Evolutionary conservation across 2,329 filamentous ascomycete genomes (phyloP), one percentile per base, ranked within the genome.

Genomic region (Nannizzia gypsea): DNA sequence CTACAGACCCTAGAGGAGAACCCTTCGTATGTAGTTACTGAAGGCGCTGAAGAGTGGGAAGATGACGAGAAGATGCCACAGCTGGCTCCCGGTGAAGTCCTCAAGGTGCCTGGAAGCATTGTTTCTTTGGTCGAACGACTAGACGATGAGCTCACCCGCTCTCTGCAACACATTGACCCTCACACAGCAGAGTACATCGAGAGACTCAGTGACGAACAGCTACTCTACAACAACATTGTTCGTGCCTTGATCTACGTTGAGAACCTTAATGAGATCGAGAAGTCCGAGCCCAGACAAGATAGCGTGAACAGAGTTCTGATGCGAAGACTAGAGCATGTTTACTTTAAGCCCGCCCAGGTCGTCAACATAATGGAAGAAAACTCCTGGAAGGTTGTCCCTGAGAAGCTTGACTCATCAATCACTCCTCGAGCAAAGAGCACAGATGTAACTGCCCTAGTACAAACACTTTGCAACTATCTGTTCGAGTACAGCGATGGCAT

Each of bases 171-270:
- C 75, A 96, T 99, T 70, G 93, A 99, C 73, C 95, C 93, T 60
- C 93, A 99, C 77, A 99, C 93, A 44, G 93, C 93, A 31, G 93
- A 99, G 77, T 99, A 99, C 72, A 96, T 99, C 63, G 93, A 99
- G 73, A 85, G 95, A 61, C 79, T 99, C 62, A 87, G 88, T 59
- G 93, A 99, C 69, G 93, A 99, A 78, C 87, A 87, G 64, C 79
- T 86, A 56, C 80, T 99, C 57, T 99, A 99, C 80, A 90, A 89
- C 75, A 87, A 90, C 75, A 89, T 99, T 72, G 87, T 96, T 72
- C 89, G 90, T 64, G 85, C 88, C 54, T 81, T 90, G 69, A 81
- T 96, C 62, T 99, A 99, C 77, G 87, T 91, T 63, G 93, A 99
- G 79, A 80, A 80, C 63, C 79, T 96, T 59, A 83, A 82, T 71